Evolutionary conservation across 371 early-diverging fungal genomes (phyloP).

Genomic region (Encephalitozoon romaleae): DNA sequence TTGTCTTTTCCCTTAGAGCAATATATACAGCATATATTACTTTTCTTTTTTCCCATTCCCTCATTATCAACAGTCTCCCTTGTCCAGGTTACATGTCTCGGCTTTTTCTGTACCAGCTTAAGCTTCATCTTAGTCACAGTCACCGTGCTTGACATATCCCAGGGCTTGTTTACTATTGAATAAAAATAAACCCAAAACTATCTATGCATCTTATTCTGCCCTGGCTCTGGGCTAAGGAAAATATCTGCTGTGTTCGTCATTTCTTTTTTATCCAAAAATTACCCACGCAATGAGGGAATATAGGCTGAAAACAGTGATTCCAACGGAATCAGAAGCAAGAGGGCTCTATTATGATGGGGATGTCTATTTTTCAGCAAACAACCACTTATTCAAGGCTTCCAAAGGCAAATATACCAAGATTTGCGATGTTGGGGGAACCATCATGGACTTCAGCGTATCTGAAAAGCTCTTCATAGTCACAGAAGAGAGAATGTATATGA

Average conservation of each 20-base stretch:
- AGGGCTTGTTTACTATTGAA: background rate
- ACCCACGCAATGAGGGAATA: constrained; percentile 22
- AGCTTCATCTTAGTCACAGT: constrained; percentile 23
- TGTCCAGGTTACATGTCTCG: constrained; percentile 54
- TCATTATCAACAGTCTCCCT: constrained; percentile 59
- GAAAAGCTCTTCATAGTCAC: constrained; percentile 18
- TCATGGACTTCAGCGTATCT: background rate
- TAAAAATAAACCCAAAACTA: background rate
- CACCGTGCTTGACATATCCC: background rate
- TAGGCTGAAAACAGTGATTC: constrained; percentile 28
- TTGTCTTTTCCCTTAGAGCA: constrained; percentile 41
- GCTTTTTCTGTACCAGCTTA: constrained; percentile 25
- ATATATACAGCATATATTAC: constrained; percentile 59
- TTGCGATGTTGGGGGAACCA: background rate
- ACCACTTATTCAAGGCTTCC: constrained; percentile 15
- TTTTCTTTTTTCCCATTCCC: constrained; percentile 55
- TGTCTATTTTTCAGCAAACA: constrained; percentile 38
- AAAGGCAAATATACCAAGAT: background rate
- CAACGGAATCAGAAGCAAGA: constrained; percentile 33
- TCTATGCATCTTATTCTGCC: no score
- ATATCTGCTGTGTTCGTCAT: no score
- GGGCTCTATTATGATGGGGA: constrained; percentile 10
- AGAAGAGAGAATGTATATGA: constrained; percentile 23
- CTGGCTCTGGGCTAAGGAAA: no score
- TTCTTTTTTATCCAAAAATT: background rate